Evolutionary conservation across 225 moss, liverwort and hornwort genomes (phyloP).

Genomic region (Asterella californica): DNA sequence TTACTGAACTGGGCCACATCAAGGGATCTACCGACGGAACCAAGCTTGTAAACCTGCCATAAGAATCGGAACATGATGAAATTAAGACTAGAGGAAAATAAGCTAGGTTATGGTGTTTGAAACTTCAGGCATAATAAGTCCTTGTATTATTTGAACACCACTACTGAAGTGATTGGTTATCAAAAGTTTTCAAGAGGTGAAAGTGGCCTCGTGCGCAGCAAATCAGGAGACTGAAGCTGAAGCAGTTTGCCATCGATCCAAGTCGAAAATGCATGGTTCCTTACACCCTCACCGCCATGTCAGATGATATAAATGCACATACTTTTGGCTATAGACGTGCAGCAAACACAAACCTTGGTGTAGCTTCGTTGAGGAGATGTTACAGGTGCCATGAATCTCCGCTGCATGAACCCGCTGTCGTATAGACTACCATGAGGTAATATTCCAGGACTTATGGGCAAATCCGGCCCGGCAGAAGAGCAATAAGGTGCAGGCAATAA

Average conservation of each 20-base stretch:
- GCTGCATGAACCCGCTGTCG: conserved; percentile 68
- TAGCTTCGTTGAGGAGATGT: conserved; percentile 66
- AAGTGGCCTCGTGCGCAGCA: background rate
- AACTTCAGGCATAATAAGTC: no score
- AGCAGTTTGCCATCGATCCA: no score
- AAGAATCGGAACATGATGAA: no score
- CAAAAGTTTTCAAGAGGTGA: background rate
- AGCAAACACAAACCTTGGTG: conserved; percentile 56
- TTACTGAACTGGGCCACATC: conserved; percentile 76
- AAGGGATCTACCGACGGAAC: conserved; percentile 82
- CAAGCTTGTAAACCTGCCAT: conserved; percentile 85
- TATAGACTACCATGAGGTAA: conserved; percentile 62
- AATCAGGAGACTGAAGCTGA: background rate
- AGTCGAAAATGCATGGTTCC: no score
- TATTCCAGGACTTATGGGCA: conserved; percentile 69
- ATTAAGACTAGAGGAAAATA: no score
- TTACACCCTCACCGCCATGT: no score
- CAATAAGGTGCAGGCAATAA: conserved; percentile 57
- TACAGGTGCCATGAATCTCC: conserved; percentile 60
- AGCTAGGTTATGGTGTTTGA: no score
- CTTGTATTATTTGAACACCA: no score
- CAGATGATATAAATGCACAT: no score
- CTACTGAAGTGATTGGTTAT: background rate
- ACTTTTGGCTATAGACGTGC: background rate
- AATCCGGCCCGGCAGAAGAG: conserved; percentile 62